A percentile compares a stretch with the other conserved stretches of the same genome.
Evolutionary conservation across 176 grass and related monocot genomes (phyloP).

Genomic region (Zizania latifolia): DNA sequence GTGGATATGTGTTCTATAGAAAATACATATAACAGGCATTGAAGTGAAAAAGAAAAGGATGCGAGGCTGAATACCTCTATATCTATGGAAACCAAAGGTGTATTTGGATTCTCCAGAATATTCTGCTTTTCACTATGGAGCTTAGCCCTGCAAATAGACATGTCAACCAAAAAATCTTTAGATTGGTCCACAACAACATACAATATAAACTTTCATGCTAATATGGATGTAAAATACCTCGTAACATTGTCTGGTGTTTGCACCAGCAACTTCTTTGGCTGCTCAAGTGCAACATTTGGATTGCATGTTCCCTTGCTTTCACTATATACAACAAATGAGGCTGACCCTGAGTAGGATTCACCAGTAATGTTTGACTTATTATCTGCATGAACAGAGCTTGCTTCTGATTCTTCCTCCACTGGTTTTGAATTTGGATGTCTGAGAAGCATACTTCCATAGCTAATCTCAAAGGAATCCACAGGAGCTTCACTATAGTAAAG

Average conservation of each 20-base stretch:
- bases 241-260: constrained; percentile 28
- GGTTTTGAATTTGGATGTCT: constrained; percentile 64
- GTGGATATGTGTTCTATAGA: neutral
- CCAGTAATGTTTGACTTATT: constrained; percentile 53
- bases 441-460: constrained; percentile 84
- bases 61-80: constrained; percentile 37
- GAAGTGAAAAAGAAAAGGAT: neutral
- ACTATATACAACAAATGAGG: constrained; percentile 39
- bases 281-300: constrained; percentile 20
- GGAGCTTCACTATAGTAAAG: constrained; percentile 66
- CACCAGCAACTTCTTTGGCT: constrained; percentile 16
- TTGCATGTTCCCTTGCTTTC: constrained; percentile 38
- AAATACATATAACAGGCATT: constrained; percentile 13
- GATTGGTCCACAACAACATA: neutral
- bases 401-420: constrained; percentile 85
- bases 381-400: constrained; percentile 76
- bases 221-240: constrained; percentile 37
- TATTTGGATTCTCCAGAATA: constrained; percentile 39
- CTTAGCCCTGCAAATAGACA: constrained; percentile 40
- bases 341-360: constrained; percentile 49
- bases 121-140: constrained; percentile 34
- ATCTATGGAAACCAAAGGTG: constrained; percentile 43
- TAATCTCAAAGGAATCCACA: constrained; percentile 70
- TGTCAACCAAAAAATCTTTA: constrained; percentile 3
- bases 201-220: constrained; percentile 2